Evolutionary conservation across 2,329 filamentous ascomycete species (phyloP).

Genomic region (Cercospora brassicicola): DNA sequence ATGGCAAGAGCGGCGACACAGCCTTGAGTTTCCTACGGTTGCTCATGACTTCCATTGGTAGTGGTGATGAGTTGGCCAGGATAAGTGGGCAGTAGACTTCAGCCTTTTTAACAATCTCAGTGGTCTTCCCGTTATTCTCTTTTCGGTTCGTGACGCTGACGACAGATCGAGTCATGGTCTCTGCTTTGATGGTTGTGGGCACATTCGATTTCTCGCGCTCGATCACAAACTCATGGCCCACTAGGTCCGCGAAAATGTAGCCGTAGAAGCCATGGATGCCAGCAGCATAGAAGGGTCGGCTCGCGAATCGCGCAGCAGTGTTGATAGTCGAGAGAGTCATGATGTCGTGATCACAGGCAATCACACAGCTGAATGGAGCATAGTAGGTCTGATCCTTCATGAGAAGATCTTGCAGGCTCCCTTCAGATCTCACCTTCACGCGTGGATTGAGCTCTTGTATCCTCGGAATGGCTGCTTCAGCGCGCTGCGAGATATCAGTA

Average conservation of each 20-base stretch:
- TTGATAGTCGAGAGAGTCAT: constrained; percentile 76
- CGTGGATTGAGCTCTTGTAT: constrained; percentile 87
- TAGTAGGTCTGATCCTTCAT: constrained; percentile 77
- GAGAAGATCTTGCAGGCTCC: constrained; percentile 59
- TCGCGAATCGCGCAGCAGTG: constrained; percentile 75
- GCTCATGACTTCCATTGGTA: constrained; percentile 67
- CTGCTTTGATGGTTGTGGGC: constrained; percentile 57
- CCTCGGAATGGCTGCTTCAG: constrained; percentile 73
- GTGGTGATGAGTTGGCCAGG: constrained; percentile 75
- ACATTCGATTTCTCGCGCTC: constrained; percentile 81
- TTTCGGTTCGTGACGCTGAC: constrained; percentile 69
- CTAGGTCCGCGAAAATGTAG: constrained; percentile 91
- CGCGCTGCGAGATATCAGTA: constrained; percentile 56
- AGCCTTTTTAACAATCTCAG: constrained; percentile 86
- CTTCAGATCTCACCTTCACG: constrained; percentile 63
- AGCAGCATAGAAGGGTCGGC: constrained; percentile 83
- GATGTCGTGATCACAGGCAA: constrained; percentile 84
- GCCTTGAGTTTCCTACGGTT: constrained; percentile 67
- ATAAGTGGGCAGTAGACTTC: constrained; percentile 87
- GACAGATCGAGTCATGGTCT: constrained; percentile 76
- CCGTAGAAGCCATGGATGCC: constrained; percentile 87
- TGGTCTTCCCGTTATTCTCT: constrained; percentile 63
- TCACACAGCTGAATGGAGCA: constrained; percentile 75
- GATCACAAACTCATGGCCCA: constrained; percentile 85
- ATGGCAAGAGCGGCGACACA: constrained; percentile 82